Evolutionary conservation across 23 red algal species (phyloP), one percentile per base, ranked within the genome.

Genomic region (Gracilaria caudata): DNA sequence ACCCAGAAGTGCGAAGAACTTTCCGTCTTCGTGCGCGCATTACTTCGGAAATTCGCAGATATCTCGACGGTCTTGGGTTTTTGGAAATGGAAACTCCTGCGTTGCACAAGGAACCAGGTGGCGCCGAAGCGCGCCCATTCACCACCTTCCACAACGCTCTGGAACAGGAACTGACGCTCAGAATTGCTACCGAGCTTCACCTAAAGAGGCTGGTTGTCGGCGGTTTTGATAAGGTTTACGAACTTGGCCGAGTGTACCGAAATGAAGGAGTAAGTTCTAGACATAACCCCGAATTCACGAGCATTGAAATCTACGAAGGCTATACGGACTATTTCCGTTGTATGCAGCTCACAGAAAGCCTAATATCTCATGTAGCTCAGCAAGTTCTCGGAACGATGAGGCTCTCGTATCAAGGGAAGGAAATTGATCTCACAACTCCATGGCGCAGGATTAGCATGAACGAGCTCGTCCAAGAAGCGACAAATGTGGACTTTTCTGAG

Each of bases 201-300:
- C 78, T 98, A 35, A 98, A 98, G 60, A 63, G 92, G 33, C 87
- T 94, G 41, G 86, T 98, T 21, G 96, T 98, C 1, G 96, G 96
- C 49, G 96, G 96, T 19, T 98, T 98, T 78, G 96, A 98, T 40
- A 87, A 90, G 54, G 93, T 98, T 20, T 98, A 95, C 77, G 96
- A 98, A 87, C 59, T 98, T 32, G 96, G 96, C 73, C 80, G 96
- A 60, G 59, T 98, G 75, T 98, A 92, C 72, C 64, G 96, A 25
- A 98, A 98, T 74, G 96, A 98, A 57, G 96, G 96, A 25, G 84
- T 98, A 26, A 92, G 86, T 55, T 88, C 91, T 3, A 82, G 96
- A 71, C 96, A 98, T 79, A 98, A 98, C 81, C 96, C 96, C 21
- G 96, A 98, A 65, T 98, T 98, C 83, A 98, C 96, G 38, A 92